Evolutionary conservation across 2,329 filamentous ascomycete species (phyloP), one percentile per base, ranked within the genome.

Genomic region (Truncatella angustata): DNA sequence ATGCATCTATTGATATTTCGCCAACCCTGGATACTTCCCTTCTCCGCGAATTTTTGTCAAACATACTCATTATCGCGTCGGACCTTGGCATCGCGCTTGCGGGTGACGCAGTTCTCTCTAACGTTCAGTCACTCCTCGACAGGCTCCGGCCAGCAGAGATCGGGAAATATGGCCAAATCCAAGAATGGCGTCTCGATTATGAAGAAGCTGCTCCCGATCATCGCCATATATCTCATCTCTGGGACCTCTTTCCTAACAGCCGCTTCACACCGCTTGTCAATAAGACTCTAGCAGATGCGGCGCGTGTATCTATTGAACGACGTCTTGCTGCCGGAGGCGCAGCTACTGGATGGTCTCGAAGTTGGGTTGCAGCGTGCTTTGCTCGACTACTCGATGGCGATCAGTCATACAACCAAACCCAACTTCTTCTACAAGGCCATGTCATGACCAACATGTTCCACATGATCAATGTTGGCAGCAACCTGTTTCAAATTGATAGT

Each of bases 401-500:
- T 20, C 45, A 49, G 32, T 49, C 34, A 4, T 39, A 34, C 20
- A 49, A 49, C 6, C 34, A 49, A 10, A 49, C 45, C 4, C 45
- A 49, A 16, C 20, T 21, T 11, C 34, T 49, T 11, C 18, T 49
- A 4, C 45, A 49, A 18, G 34, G 34, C 6, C 48, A 50, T 4
- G 30, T 48, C 16, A 20, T 54, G 16, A 16, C 37, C 18, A 54
- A 54, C 36, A 47, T 51, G 24, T 48, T 49, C 4, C 30, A 51
- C 42, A 26, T 44, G 37, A 43, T 55, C 4, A 73, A 76, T 47
- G 40, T 66, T 63, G 5, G 71, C 72, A 36, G 71, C 70, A 4
- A 69, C 70, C 21, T 32, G 21, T 77, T 78, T 56, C 75, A 78
- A 56, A 75, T 77, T 18, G 75, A 79, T 56, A 75, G 75, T 0